phyloP scores from a whole-genome alignment of 2,329 filamentous ascomycete species.

The Ophiostoma ulmi region DNA sequence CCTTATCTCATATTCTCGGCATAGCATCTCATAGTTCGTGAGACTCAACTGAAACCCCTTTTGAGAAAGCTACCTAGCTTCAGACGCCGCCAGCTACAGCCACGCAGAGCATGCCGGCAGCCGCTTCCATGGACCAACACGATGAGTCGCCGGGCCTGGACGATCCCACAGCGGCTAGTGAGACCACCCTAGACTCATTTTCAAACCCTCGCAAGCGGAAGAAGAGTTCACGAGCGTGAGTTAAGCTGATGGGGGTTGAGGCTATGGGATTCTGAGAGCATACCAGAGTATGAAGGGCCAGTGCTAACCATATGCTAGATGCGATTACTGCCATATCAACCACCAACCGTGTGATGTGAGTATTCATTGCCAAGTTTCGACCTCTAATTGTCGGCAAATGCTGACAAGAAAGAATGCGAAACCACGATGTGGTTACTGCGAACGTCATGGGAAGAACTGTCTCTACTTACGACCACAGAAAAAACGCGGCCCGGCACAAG shows the following conservation, averaged over 20 bases:
- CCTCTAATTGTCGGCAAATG: not conserved
- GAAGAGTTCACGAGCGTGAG: constrained; percentile 37
- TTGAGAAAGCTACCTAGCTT: not conserved
- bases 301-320: constrained; percentile 32
- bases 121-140: constrained; percentile 24
- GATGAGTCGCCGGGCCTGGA: constrained; percentile 20
- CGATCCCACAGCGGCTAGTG: constrained; percentile 25
- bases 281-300: not conserved
- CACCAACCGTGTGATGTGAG: constrained; percentile 43
- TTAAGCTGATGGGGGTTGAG: constrained; percentile 18
- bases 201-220: constrained; percentile 36
- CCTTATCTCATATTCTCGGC: not conserved
- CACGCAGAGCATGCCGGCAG: not conserved
- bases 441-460: constrained; percentile 38
- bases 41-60: not conserved
- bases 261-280: not conserved
- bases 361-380: not conserved
- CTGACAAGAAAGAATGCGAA: constrained; percentile 34
- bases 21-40: not conserved
- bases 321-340: constrained; percentile 45
- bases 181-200: constrained; percentile 28
- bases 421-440: constrained; percentile 44
- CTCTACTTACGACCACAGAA: constrained; percentile 39
- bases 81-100: not conserved
- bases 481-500: constrained; percentile 38